A percentile compares a stretch with the other conserved stretches of the same genome.
phyloP scores from a whole-genome alignment of 441 rosid species.

The Hypseocharis bilobata region DNA sequence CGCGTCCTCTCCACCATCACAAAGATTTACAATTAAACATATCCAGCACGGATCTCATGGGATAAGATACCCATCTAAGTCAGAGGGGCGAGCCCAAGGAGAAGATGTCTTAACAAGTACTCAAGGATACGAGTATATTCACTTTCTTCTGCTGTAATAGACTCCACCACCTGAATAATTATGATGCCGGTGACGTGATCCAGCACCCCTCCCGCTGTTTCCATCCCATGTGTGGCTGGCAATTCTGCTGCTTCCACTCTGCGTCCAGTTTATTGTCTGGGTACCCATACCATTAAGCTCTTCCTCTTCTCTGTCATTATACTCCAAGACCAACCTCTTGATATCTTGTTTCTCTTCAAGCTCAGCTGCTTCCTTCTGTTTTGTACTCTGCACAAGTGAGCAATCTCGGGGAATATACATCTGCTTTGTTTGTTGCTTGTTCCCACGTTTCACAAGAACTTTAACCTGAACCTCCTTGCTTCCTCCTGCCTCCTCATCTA shows the following conservation, averaged over 20 bases:
- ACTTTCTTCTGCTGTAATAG: constrained; percentile 56
- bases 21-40: background rate
- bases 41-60: background rate
- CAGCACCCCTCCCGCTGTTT: constrained; percentile 45
- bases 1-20: background rate
- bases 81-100: background rate
- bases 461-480: constrained; percentile 84
- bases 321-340: constrained; percentile 89
- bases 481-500: constrained; percentile 65
- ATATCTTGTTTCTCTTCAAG: constrained; percentile 96
- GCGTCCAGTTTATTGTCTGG: constrained; percentile 64
- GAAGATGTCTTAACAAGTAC: too few species aligned
- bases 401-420: constrained; percentile 86
- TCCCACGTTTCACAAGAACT: constrained; percentile 93
- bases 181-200: constrained; percentile 55
- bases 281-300: constrained; percentile 72
- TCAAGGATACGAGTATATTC: background rate
- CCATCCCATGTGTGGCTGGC: constrained; percentile 49
- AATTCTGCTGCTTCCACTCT: constrained; percentile 52
- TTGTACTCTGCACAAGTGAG: constrained; percentile 80
- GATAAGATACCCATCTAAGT: background rate
- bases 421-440: constrained; percentile 90
- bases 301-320: constrained; percentile 91
- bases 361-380: constrained; percentile 97
- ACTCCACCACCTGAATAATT: constrained; percentile 64